These are phyloP conservation scores for Monilinia laxa DNA, from an alignment of 2,329 filamentous ascomycete species.

Conservation along the genomic window DNA sequence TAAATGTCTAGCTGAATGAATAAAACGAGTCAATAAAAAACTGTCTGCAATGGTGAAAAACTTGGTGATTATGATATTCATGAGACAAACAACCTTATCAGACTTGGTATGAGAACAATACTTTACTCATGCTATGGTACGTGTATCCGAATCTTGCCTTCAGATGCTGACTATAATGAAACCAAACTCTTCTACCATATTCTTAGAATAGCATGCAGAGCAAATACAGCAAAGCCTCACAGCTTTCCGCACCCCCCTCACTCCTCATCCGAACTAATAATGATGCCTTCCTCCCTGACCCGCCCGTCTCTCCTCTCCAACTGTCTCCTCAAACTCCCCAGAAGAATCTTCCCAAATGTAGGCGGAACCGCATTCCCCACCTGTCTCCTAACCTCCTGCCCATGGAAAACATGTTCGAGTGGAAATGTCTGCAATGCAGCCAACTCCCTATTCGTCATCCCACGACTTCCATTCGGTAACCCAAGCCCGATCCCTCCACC, in stretches of 20 bases:
- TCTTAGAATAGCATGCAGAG: not conserved
- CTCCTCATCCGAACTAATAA: constrained; percentile 8
- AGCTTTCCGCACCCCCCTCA: not conserved
- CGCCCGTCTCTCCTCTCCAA: constrained; percentile 25
- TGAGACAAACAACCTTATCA: not conserved
- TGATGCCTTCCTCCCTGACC: not conserved
- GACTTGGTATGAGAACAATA: not conserved
- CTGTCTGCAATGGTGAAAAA: not conserved
- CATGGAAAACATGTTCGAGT: constrained; percentile 53
- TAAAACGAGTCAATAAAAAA: not conserved
- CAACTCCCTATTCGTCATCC: constrained; percentile 65
- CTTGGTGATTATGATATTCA: not conserved
- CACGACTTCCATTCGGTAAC: constrained; percentile 61
- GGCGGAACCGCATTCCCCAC: constrained; percentile 80
- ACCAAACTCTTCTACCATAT: not conserved
- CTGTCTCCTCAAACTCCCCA: constrained; percentile 19
- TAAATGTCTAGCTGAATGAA: not conserved
- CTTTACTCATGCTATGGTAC: too few relatives aligned
- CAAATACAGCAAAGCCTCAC: not conserved
- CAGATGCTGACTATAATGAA: too few relatives aligned
- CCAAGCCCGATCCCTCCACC: constrained; percentile 56
- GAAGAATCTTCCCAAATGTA: constrained; percentile 46
- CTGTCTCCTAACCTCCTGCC: constrained; percentile 54
- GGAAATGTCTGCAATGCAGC: constrained; percentile 71
- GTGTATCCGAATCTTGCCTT: not conserved